Conservation (phyloP, 768 basidiomycete species). For the Austroboletus eburneus region DNA sequence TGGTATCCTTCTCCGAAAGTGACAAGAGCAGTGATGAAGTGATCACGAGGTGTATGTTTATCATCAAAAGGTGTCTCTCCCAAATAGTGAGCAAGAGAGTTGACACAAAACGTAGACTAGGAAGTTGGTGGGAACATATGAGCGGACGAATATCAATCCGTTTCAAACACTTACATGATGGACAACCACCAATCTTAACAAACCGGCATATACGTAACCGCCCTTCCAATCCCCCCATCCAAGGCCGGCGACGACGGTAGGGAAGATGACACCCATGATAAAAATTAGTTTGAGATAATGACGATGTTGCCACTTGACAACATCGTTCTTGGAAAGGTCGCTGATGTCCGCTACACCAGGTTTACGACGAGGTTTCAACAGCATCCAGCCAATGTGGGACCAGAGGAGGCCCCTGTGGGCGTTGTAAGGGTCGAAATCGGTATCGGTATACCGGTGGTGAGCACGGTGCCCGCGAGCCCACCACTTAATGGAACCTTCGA, state of each 20-base stretch:
- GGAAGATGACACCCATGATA: slow-evolving; percentile 66
- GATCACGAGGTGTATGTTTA: slow-evolving; percentile 91
- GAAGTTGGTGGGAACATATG: neutral
- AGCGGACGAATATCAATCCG: neutral
- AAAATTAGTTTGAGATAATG: slow-evolving; percentile 71
- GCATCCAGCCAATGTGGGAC: slow-evolving; percentile 92
- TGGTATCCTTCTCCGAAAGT: slow-evolving; percentile 97
- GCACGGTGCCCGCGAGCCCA: slow-evolving; percentile 98
- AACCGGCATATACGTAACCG: slow-evolving; percentile 82
- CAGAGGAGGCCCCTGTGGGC: slow-evolving; percentile 85
- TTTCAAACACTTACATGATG: slow-evolving; percentile 63
- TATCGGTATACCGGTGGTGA: slow-evolving; percentile 96
- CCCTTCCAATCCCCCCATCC: slow-evolving; percentile 84
- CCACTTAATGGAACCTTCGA: slow-evolving; percentile 98
- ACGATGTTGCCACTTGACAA: slow-evolving; percentile 86
- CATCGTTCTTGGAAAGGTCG: slow-evolving; percentile 73
- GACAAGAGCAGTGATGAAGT: slow-evolving; percentile 81
- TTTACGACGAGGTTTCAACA: slow-evolving; percentile 83
- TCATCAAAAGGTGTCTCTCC: slow-evolving; percentile 92
- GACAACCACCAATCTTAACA: slow-evolving; percentile 76
- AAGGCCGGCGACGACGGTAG: slow-evolving; percentile 73
- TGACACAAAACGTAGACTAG: slow-evolving; percentile 94
- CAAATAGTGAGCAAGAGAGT: slow-evolving; percentile 95
- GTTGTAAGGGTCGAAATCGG: slow-evolving; percentile 93
- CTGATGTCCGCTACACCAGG: slow-evolving; percentile 89